phyloP scores from a whole-genome alignment of 768 basidiomycete genomes.

The Megacollybia marginata region DNA sequence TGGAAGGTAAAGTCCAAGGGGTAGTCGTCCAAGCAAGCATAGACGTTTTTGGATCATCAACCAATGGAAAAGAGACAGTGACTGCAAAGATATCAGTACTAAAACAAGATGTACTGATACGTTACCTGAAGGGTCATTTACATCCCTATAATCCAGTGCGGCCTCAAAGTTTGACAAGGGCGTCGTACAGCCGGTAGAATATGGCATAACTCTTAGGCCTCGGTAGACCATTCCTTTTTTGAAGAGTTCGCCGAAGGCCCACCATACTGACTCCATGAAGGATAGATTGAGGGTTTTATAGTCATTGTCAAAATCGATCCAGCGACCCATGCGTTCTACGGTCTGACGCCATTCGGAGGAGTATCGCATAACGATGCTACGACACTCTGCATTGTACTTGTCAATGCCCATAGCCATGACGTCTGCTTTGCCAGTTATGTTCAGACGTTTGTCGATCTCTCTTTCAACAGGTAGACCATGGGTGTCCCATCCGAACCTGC shows the following conservation, averaged over 20 bases:
- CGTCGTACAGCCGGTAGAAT: conserved; percentile 93
- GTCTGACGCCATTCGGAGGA: conserved; percentile 89
- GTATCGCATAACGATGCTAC: conserved; percentile 96
- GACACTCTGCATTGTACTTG: conserved; percentile 95
- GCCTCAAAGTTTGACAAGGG: conserved; percentile 98
- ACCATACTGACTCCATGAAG: conserved; percentile 99
- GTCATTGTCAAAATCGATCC: conserved; percentile 99
- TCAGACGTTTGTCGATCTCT: conserved; percentile 95
- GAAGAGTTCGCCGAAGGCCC: conserved; percentile 95
- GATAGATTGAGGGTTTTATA: conserved; percentile 93
- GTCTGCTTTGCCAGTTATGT: conserved; percentile 88
- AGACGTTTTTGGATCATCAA: conserved; percentile 86
- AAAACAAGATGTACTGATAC: neutral
- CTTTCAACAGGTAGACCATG: conserved; percentile 98
- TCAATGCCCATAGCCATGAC: conserved; percentile 95
- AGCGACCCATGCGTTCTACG: conserved; percentile 96
- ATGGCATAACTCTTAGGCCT: conserved; percentile 94
- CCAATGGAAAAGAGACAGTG: conserved; percentile 86
- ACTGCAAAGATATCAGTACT: conserved; percentile 34
- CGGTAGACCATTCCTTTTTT: conserved; percentile 90
- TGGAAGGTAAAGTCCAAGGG: conserved; percentile 96
- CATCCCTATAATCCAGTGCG: conserved; percentile 84
- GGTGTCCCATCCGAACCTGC: conserved; percentile 98
- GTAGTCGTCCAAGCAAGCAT: conserved; percentile 98
- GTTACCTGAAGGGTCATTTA: conserved; percentile 84